Conservation (phyloP, 768 basidiomycete genomes). For the Sporobolomyces phaffii region DNA sequence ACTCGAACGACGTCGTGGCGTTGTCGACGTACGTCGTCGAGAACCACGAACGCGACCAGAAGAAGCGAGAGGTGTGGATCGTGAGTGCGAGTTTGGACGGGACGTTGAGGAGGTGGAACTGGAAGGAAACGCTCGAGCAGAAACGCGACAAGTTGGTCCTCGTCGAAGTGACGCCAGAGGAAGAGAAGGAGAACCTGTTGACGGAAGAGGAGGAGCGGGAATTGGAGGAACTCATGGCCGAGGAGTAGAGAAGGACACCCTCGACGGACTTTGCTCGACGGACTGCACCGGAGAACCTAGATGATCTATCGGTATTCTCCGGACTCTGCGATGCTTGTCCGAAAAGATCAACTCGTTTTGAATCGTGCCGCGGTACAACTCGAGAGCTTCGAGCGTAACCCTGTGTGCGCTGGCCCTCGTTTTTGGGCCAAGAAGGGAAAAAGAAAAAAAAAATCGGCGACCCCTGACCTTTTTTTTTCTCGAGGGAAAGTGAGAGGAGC, state of each 20-base stretch:
- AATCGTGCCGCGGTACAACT: too few relatives aligned
- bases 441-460: too few relatives aligned
- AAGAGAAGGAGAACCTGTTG: conserved; percentile 48
- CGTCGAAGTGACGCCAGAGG: conserved; percentile 43
- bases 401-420: too few relatives aligned
- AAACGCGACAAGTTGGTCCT: conserved; percentile 43
- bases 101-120: conserved; percentile 77
- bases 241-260: background rate
- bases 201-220: conserved; percentile 88
- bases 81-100: conserved; percentile 77
- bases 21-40: conserved; percentile 56
- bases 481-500: too few relatives aligned
- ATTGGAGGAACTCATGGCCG: conserved; percentile 67
- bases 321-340: too few relatives aligned
- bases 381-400: too few relatives aligned
- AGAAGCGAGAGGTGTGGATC: conserved; percentile 66
- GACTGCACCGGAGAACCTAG: background rate
- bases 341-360: too few relatives aligned
- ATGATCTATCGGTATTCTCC: too few relatives aligned
- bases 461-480: too few relatives aligned
- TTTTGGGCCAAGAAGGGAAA: too few relatives aligned
- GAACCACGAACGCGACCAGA: background rate
- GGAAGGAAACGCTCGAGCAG: conserved; percentile 54
- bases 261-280: background rate
- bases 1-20: conserved; percentile 80